Evolutionary conservation across 805 yeast species (phyloP), one percentile per base, ranked within the genome.

Genomic region (Kockiozyma suomiensis): DNA sequence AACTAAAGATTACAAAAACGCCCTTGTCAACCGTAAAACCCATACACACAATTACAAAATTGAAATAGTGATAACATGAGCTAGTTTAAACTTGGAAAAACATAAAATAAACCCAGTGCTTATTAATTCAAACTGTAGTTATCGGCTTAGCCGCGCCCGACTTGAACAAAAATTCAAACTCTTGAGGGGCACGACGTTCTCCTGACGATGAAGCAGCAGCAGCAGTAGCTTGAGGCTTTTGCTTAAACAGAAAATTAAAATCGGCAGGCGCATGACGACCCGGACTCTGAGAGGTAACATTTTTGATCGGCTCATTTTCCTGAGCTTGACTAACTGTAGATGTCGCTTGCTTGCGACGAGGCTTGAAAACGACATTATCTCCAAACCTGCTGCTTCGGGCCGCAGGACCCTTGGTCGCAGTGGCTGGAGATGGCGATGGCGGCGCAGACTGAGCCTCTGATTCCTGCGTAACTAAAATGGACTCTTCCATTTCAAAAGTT

Each of bases 321-420:
- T 42, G 32, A 13, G 30, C 15, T 21, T 23, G 47, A 7, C 28
- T 33, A 26, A 25, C 28, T 26, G 26, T 23, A 10, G 32, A 19
- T 3, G 38, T 47, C 17, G 54, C 45, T 25, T 43, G 50, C 28
- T 52, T 59, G 37, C 64, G 60, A 26, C 64, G 61, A 30, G 65
- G 65, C 40, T 41, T 53, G 48, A 61, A 61, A 7, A 61, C 55
- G 15, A 61, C 65, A 40, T 21, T 41, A 37, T 61, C 65, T 15
- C 62, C 65, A 43, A 60, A 56, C 21, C 58, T 25, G 56, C 37
- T 56, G 43, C 33, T 25, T 26, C 43, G 51, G 26, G 38, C 6
- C 2, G 61, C 23, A 28, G 61, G 30, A 2, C 41, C 32, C 12
- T 28, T n/a, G n/a, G n/a, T 43, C 26, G 21, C 17, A n/a, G 8